Evolutionary conservation across 495 filamentous ascomycete genomes (phyloP).

Genomic region (Achaetomiella virescens): DNA sequence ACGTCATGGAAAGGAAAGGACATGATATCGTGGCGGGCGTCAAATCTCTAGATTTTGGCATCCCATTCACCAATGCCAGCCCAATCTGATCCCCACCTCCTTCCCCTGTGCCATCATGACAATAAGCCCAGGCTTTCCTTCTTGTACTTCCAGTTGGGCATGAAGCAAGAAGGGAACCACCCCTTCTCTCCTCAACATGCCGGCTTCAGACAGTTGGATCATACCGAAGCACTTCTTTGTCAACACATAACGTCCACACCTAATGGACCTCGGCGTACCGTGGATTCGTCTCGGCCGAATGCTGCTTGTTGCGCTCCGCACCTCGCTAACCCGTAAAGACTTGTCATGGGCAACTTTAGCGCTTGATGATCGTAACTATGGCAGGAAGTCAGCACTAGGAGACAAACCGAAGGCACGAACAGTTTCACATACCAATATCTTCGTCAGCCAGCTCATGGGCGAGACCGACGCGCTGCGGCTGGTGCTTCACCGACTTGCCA

Average conservation of each 20-base stretch:
- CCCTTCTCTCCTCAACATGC: not conserved
- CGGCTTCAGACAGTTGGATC: not conserved
- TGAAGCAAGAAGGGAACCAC: not conserved
- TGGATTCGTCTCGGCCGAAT: not conserved
- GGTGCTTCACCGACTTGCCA: slow-evolving; percentile 95
- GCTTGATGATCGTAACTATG: slow-evolving; percentile 89
- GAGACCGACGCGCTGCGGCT: slow-evolving; percentile 92
- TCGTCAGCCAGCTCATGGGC: slow-evolving; percentile 89
- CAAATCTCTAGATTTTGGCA: not conserved
- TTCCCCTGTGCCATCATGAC: not conserved
- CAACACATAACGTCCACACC: not conserved
- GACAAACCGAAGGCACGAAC: too few relatives aligned
- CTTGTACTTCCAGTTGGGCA: too few relatives aligned
- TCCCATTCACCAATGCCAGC: not conserved
- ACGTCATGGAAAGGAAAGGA: not conserved
- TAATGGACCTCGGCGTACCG: slow-evolving; percentile 7
- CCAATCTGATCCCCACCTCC: not conserved
- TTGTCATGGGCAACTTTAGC: slow-evolving; percentile 45
- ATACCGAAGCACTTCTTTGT: not conserved
- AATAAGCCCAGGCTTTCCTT: too few relatives aligned
- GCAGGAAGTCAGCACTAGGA: slow-evolving; percentile 22
- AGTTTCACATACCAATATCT: slow-evolving; percentile 74
- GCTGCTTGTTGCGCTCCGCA: not conserved
- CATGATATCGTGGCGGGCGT: slow-evolving; percentile 1
- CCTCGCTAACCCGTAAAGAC: not conserved